phyloP scores from a whole-genome alignment of 1,139 yeast species.

The Kodamaea anthophila region DNA sequence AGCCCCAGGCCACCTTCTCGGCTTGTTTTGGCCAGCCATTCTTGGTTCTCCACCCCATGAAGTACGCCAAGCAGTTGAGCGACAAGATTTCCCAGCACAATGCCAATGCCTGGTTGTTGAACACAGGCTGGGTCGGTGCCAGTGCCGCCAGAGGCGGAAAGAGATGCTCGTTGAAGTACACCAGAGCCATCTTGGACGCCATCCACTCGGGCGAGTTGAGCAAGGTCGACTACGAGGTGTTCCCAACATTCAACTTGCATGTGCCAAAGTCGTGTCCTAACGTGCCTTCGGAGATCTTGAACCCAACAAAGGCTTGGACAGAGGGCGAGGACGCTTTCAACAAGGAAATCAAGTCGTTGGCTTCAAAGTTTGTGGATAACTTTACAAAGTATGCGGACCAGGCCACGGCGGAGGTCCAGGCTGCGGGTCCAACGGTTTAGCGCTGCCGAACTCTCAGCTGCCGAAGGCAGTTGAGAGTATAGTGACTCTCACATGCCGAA shows the following conservation, averaged over 20 bases:
- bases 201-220: conserved; percentile 88
- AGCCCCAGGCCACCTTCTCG: conserved; percentile 96
- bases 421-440: conserved; percentile 74
- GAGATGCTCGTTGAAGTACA: conserved; percentile 96
- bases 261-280: conserved; percentile 78
- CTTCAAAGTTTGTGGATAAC: conserved; percentile 75
- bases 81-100: conserved; percentile 86
- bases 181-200: conserved; percentile 93
- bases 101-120: conserved; percentile 93
- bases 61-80: conserved; percentile 93
- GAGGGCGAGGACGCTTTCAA: conserved; percentile 64
- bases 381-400: conserved; percentile 78
- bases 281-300: conserved; percentile 80
- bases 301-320: conserved; percentile 84
- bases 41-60: conserved; percentile 97
- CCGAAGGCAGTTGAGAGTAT: too few species aligned
- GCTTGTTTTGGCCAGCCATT: conserved; percentile 99
- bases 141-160: conserved; percentile 91
- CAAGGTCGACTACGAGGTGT: conserved; percentile 72
- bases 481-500: too few species aligned
- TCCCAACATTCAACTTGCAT: conserved; percentile 82
- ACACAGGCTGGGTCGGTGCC: conserved; percentile 98
- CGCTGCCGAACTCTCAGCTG: too few species aligned
- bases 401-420: conserved; percentile 80
- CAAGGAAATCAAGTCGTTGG: conserved; percentile 68